Evolutionary conservation across 2,329 filamentous ascomycete species (phyloP).

Genomic region (Apiospora pterosperma): DNA sequence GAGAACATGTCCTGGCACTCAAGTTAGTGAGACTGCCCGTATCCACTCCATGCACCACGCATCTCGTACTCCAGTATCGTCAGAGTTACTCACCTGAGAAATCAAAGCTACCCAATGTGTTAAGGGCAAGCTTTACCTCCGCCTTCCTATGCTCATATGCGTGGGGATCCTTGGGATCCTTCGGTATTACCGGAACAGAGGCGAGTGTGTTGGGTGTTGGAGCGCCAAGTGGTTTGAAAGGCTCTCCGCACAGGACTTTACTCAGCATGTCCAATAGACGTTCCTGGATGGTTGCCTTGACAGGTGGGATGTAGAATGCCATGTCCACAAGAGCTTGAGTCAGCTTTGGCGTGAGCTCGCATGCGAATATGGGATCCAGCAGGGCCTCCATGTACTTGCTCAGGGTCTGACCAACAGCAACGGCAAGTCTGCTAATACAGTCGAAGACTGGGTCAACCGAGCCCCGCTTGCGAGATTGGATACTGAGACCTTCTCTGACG

Average conservation of each 20-base stretch:
- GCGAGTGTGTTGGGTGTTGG: conserved; percentile 78
- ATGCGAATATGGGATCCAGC: conserved; percentile 94
- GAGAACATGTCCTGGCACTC: conserved; percentile 67
- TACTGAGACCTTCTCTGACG: conserved; percentile 83
- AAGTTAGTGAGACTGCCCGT: not conserved
- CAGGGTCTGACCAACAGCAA: conserved; percentile 91
- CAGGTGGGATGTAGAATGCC: conserved; percentile 96
- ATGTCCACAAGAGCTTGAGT: conserved; percentile 97
- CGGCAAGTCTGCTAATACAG: conserved; percentile 93
- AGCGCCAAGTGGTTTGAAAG: conserved; percentile 88
- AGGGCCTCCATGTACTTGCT: conserved; percentile 98
- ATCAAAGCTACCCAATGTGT: conserved; percentile 97
- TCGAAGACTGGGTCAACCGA: conserved; percentile 84
- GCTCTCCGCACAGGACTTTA: conserved; percentile 85
- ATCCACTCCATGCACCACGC: not conserved
- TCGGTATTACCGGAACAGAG: conserved; percentile 77
- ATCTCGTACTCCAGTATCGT: not conserved
- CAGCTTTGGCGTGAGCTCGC: conserved; percentile 87
- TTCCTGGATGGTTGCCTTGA: conserved; percentile 90
- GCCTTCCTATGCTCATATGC: conserved; percentile 77
- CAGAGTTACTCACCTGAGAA: conserved; percentile 57
- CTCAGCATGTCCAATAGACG: conserved; percentile 92
- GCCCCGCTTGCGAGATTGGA: conserved; percentile 67
- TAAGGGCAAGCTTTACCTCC: conserved; percentile 88
- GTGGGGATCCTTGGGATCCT: conserved; percentile 80